Percentiles rank a stretch among this genome's conserved stretches.
Evolutionary conservation across 2,329 filamentous ascomycete species (phyloP).

Genomic region (Aspergillus flavus): DNA sequence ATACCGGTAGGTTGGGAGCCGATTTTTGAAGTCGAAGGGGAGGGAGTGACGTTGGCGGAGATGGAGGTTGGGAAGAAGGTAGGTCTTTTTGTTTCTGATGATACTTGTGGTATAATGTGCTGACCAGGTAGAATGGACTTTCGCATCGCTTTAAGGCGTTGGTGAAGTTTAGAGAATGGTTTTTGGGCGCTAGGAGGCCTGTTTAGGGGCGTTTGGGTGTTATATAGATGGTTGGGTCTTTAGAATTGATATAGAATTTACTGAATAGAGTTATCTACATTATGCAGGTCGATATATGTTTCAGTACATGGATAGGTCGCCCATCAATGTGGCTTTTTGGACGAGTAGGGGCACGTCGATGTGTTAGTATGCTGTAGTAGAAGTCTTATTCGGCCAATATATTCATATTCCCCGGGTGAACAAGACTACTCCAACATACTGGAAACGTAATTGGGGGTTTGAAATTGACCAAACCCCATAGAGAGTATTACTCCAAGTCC

Average conservation of each 20-base stretch:
- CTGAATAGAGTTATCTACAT: neutral
- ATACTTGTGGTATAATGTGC: neutral
- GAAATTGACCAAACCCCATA: neutral
- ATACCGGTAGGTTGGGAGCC: constrained; percentile 74
- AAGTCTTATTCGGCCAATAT: neutral
- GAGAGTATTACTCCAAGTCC: neutral
- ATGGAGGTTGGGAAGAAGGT: constrained; percentile 72
- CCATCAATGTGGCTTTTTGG: neutral
- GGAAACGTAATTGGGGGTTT: neutral
- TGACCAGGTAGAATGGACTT: neutral
- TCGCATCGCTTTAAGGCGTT: neutral
- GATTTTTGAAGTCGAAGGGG: constrained; percentile 82
- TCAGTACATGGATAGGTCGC: neutral
- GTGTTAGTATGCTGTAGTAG: neutral
- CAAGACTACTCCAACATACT: neutral
- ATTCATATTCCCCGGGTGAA: neutral
- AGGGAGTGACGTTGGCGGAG: constrained; percentile 83
- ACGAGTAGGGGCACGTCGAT: neutral
- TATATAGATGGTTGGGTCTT: neutral
- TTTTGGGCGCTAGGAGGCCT: neutral
- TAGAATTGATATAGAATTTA: neutral
- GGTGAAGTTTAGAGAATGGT: neutral
- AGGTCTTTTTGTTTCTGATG: neutral
- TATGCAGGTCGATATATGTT: neutral
- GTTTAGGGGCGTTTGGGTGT: neutral